phyloP scores from a whole-genome alignment of 2,329 filamentous ascomycete genomes.

The Trichophyton simii region DNA sequence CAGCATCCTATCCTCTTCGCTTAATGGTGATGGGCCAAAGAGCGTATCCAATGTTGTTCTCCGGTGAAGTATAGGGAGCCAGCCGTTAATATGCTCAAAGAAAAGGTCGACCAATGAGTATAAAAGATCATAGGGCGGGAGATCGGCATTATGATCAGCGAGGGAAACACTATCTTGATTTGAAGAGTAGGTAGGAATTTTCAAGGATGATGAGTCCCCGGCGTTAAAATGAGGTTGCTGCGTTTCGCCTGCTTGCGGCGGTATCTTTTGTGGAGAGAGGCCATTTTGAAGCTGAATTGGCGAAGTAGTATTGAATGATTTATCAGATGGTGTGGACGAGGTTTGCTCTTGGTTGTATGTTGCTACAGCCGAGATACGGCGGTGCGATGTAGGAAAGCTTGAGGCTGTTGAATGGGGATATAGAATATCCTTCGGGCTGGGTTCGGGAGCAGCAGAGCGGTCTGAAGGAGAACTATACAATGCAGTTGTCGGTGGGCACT shows the following conservation, averaged over 20 bases:
- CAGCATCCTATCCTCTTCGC: constrained; percentile 70
- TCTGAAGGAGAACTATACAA: constrained; percentile 38
- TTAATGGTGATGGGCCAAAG: constrained; percentile 62
- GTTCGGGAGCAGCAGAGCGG: constrained; percentile 41
- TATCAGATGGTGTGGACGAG: constrained; percentile 26
- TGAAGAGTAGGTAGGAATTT: constrained; percentile 40
- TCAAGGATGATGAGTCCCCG: constrained; percentile 36
- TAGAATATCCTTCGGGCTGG: constrained; percentile 46
- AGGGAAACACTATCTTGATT: constrained; percentile 34
- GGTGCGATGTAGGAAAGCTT: constrained; percentile 33
- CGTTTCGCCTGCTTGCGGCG: constrained; percentile 18
- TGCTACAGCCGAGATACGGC: constrained; percentile 33
- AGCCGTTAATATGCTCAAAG: constrained; percentile 68
- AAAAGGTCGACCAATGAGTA: constrained; percentile 64
- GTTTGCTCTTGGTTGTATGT: constrained; percentile 38
- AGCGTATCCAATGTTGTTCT: constrained; percentile 68
- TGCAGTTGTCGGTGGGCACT: constrained; percentile 10
- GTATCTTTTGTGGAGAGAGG: constrained; percentile 15
- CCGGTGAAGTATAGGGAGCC: constrained; percentile 83
- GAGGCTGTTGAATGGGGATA: constrained; percentile 49
- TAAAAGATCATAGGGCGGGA: constrained; percentile 62
- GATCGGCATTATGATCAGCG: constrained; percentile 47
- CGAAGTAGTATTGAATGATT: constrained; percentile 20
- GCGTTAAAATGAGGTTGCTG: constrained; percentile 29
- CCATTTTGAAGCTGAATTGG: constrained; percentile 17